These are phyloP conservation scores for Phytophthora boehmeriae DNA, from an alignment of 352 stramenopile genomes.

Conservation along the genomic window DNA sequence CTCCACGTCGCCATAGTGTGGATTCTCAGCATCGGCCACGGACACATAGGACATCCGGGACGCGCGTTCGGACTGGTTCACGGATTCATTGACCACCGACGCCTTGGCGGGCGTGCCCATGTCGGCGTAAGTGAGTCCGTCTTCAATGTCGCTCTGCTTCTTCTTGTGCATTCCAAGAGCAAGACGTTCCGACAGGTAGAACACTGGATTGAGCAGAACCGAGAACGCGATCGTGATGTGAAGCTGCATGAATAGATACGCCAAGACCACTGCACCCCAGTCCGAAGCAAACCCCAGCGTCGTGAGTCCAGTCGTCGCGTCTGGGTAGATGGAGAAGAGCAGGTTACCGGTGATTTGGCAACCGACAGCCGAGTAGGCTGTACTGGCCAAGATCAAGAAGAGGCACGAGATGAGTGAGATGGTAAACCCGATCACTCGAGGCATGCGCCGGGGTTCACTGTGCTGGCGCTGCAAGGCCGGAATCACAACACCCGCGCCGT, in stretches of 20 bases:
- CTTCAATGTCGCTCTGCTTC: conserved; percentile 38
- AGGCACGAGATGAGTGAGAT: conserved; percentile 54
- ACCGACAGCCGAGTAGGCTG: conserved; percentile 56
- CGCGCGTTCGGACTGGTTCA: conserved; percentile 34
- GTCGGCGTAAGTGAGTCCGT: conserved; percentile 27
- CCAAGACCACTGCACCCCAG: conserved; percentile 40
- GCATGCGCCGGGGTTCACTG: conserved; percentile 59
- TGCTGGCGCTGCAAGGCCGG: conserved; percentile 61
- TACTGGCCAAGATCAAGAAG: conserved; percentile 53
- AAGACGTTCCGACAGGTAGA: conserved; percentile 54
- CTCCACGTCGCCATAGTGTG: conserved; percentile 30
- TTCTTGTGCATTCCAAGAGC: conserved; percentile 56
- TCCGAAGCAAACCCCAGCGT: conserved; percentile 43
- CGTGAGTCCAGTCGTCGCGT: conserved; percentile 27
- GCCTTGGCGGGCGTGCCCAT: conserved; percentile 25
- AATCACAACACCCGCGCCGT: conserved; percentile 62
- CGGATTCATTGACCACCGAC: conserved; percentile 24
- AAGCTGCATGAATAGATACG: conserved; percentile 45
- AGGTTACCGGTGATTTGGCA: conserved; percentile 72
- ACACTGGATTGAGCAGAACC: conserved; percentile 43
- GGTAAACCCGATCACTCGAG: conserved; percentile 55
- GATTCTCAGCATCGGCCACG: conserved; percentile 29
- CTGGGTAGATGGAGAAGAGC: conserved; percentile 61
- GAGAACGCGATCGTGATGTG: conserved; percentile 41
- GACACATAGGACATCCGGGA: conserved; percentile 38